Evolutionary conservation across 768 basidiomycete species (phyloP), one percentile per base, ranked within the genome.

Genomic region (Pilatotrama ljubarskyi): DNA sequence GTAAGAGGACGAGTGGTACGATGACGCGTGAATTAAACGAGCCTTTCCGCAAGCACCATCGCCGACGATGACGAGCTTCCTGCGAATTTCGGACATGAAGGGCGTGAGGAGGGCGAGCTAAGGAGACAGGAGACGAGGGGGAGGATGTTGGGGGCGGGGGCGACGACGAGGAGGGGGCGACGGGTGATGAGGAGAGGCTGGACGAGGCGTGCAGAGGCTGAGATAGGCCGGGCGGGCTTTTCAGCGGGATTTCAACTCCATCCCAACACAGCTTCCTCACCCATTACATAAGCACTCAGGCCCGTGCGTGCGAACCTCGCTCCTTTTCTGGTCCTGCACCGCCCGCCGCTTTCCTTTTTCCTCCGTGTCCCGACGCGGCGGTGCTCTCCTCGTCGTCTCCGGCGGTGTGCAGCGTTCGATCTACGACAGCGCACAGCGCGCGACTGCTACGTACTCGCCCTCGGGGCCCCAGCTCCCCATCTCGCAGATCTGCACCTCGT

Each of bases 1-100:
- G 55, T 67, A 41, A 64, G 64, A 15, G 29, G 22, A 26, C 36
- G 44, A 49, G 52, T 50, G 66, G 53, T 56, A 52, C 55, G 67
- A 61, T 50, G 57, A 38, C 35, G 58, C 53, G 40, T 18, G 36
- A 8, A 17, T 10, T 18, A 24, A 38, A 26, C 66, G 68, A 50
- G 91, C 91, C 90, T 95, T 94, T 79, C 93, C 93, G 69, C 93
- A 95, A 77, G 93, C 93, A 84, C 95, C 95, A 80, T 96, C 95
- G 75, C 95, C 95, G 67, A 98, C 95, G 76, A 98, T 97, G 75
- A 98, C 95, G 69, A 98, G 88, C 79, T 98, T 98, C 78, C 95
- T 90, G 79, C 95, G 86, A 77, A 98, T 96, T 82, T 97, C 95
- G 74, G 94, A 88, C 95, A 98, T 98, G 50, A 63, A 43, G 59